phyloP scores from a whole-genome alignment of 805 yeast species.

The Torulaspora franciscae region DNA sequence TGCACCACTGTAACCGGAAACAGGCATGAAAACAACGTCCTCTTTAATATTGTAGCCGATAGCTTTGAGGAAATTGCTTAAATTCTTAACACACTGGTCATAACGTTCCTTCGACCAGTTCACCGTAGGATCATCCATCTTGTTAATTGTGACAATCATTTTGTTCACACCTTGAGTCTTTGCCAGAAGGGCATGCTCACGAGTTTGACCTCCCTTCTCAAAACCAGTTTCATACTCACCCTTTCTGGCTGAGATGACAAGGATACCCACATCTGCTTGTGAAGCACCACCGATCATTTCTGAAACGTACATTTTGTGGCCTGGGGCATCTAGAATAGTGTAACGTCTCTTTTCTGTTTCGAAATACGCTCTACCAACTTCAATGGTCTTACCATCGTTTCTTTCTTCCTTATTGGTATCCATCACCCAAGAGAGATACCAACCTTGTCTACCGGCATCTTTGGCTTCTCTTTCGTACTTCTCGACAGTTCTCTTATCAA shows the following conservation, averaged over 20 bases:
- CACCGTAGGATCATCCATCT: slow-evolving; percentile 99
- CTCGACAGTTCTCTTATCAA: slow-evolving; percentile 97
- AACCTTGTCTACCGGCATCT: slow-evolving; percentile 99
- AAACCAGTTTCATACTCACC: slow-evolving; percentile 99
- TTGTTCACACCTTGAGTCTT: slow-evolving; percentile 98
- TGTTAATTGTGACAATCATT: slow-evolving; percentile 88
- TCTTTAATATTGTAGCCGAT: slow-evolving; percentile 83
- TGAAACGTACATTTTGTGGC: slow-evolving; percentile 97
- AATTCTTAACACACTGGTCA: slow-evolving; percentile 86
- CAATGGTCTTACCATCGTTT: slow-evolving; percentile 97
- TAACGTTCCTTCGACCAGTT: slow-evolving; percentile 93
- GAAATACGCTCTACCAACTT: slow-evolving; percentile 95
- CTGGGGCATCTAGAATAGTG: slow-evolving; percentile 98
- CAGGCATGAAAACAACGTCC: slow-evolving; percentile 91
- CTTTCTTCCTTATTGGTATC: slow-evolving; percentile 99
- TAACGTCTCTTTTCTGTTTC: slow-evolving; percentile 98
- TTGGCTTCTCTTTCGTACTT: slow-evolving; percentile 97
- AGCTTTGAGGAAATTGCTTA: slow-evolving; percentile 72
- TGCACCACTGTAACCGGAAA: slow-evolving; percentile 96
- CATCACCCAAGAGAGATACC: slow-evolving; percentile 99
- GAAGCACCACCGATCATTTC: slow-evolving; percentile 99
- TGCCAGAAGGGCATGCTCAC: slow-evolving; percentile 96
- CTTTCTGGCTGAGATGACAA: slow-evolving; percentile 96
- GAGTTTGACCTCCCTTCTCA: slow-evolving; percentile 97
- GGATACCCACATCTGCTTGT: slow-evolving; percentile 97